Base-by-base conservation (phyloP, 208 protist species). In the Wallacemonas sp. region DNA sequence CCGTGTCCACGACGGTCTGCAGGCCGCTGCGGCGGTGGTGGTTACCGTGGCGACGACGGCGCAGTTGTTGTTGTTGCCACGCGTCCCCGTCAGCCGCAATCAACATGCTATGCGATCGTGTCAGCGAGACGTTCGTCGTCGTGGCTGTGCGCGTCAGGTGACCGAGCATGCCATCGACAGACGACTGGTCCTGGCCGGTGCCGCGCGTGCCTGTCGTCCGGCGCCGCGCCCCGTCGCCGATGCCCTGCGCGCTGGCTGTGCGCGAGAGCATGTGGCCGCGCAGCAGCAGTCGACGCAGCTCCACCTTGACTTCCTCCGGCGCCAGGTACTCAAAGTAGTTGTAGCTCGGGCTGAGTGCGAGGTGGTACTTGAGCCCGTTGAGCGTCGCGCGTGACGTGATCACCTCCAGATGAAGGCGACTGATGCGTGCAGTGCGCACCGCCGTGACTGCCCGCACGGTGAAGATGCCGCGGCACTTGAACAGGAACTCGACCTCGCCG, bases 361-460 rank as follows among this genome's bases (percentile, higher is more conserved):
- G 72, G 70, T 49, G 72, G 46, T 69, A 73, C 68, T 88, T 87
- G 61, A 88, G 59, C 11, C 68, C 66, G 46, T 92, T 76, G 11
- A 87, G 46, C 7, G 72, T 61, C 33, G 44, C 11, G 28, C 70
- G 66, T 8, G 28, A 67, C 50, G 84, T 84, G 65, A 89, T 82
- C 2, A 74, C 76, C 61, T 92, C 81, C 41, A 92, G 81, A 41
- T 92, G 77, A 36, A 89, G 72, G 12, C 82, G 79, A 50, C 71
- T 85, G 64, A 92, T 78, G 39, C 81, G 72, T 11, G 81, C 86
- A 16, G 74, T 81, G 71, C 79, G 77, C 59, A 89, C 64, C 7
- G 68, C 28, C 22, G 82, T 75, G n/a, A 57, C 69, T 14, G 81
- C 78, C 2, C 18, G 29, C 0, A 73, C 81, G 16, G 67, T 78